Conservation (phyloP, 495 filamentous ascomycete genomes). For the Chaetomium cochliodes region DNA sequence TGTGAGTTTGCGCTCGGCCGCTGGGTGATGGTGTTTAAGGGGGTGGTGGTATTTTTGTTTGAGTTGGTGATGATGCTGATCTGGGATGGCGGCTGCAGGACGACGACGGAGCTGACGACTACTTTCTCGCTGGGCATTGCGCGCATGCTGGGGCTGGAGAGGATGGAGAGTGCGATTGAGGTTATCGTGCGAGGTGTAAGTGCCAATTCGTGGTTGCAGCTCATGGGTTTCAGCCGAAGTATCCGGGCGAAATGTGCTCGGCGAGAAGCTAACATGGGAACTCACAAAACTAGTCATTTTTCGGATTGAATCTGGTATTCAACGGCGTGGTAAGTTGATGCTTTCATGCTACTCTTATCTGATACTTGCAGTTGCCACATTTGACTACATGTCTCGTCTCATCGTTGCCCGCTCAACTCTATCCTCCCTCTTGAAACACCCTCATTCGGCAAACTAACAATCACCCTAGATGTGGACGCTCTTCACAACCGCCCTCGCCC, state of each 20-base stretch:
- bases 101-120: constrained; percentile 80
- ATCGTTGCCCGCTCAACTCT: background rate
- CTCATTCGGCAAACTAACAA: constrained; percentile 16
- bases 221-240: background rate
- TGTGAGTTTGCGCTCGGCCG: constrained; percentile 57
- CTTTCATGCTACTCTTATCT: background rate
- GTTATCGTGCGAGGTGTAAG: constrained; percentile 67
- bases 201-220: background rate
- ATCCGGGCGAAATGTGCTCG: background rate
- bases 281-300: constrained; percentile 64
- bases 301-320: constrained; percentile 82
- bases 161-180: constrained; percentile 57
- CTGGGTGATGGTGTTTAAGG: background rate
- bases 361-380: background rate
- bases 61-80: background rate
- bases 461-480: constrained; percentile 78
- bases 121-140: constrained; percentile 65
- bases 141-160: constrained; percentile 55
- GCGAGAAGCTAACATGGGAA: constrained; percentile 14
- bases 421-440: background rate
- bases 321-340: constrained; percentile 64
- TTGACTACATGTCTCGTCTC: background rate
- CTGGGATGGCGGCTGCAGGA: constrained; percentile 48
- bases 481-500: constrained; percentile 77
- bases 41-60: background rate